Conservation (phyloP, 2,329 filamentous ascomycete genomes). For the Sporothrix mexicana region DNA sequence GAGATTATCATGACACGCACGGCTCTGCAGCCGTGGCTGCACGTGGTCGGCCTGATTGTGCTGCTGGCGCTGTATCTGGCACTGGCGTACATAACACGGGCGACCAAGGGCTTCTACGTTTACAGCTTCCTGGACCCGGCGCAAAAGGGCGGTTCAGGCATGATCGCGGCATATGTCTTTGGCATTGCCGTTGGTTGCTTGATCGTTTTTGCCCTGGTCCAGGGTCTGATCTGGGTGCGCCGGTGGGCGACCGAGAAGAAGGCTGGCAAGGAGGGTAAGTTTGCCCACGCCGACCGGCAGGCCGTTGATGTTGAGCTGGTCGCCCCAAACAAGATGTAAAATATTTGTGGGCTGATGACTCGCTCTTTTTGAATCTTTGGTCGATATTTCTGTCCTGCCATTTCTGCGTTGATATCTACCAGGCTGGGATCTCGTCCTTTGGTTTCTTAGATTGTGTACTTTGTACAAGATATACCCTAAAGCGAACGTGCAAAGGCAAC, state of each 20-base stretch:
- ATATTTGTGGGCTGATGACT: too few relatives aligned
- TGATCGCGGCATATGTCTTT: slow-evolving; percentile 69
- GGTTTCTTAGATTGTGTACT: background rate
- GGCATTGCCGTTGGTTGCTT: slow-evolving; percentile 60
- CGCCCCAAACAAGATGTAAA: background rate
- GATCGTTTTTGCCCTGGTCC: slow-evolving; percentile 60
- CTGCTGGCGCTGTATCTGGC: slow-evolving; percentile 74
- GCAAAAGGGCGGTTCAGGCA: slow-evolving; percentile 52
- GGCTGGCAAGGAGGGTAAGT: slow-evolving; percentile 52
- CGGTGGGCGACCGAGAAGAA: slow-evolving; percentile 56
- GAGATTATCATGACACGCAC: slow-evolving; percentile 75
- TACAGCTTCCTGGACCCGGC: slow-evolving; percentile 77
- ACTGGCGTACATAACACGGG: slow-evolving; percentile 74
- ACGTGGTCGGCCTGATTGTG: slow-evolving; percentile 71
- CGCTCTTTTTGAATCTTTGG: too few relatives aligned
- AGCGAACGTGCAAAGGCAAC: background rate
- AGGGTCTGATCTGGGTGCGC: slow-evolving; percentile 58
- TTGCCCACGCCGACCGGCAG: slow-evolving; percentile 22
- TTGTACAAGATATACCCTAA: background rate
- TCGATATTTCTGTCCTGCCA: background rate
- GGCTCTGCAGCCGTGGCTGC: slow-evolving; percentile 64
- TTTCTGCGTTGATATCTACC: background rate
- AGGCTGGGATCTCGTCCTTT: background rate
- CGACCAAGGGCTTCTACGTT: slow-evolving; percentile 73
- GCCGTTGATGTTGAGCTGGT: slow-evolving; percentile 7